phyloP scores from a whole-genome alignment of 1,284 basidiomycete species.

The Papiliotrema laurentii region DNA sequence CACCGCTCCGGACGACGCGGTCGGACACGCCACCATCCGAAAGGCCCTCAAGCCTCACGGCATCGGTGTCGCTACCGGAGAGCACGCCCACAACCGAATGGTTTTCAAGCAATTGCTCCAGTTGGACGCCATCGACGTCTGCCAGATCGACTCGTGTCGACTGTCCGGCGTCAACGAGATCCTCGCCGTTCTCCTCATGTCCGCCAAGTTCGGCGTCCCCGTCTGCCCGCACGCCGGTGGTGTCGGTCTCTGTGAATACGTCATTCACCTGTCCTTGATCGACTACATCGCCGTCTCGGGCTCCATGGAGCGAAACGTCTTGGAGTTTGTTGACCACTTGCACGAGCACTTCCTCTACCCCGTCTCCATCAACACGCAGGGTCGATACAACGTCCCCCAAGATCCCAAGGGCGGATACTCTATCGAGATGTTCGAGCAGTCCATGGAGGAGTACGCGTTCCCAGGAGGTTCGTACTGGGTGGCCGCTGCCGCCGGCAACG shows the following conservation, averaged over 20 bases:
- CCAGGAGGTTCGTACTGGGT: constrained; percentile 51
- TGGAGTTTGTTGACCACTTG: constrained; percentile 68
- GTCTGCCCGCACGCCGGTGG: constrained; percentile 95
- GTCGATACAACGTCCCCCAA: constrained; percentile 67
- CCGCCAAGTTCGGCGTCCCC: constrained; percentile 75
- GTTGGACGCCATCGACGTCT: constrained; percentile 90
- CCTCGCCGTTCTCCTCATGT: constrained; percentile 86
- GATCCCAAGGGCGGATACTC: constrained; percentile 50
- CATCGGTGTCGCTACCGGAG: constrained; percentile 92
- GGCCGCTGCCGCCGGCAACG: constrained; percentile 35
- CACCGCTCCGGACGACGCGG: constrained; percentile 80
- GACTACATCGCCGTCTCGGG: constrained; percentile 91
- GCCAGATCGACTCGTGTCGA: constrained; percentile 91
- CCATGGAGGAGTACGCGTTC: constrained; percentile 47
- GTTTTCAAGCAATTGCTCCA: constrained; percentile 96
- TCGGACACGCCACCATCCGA: constrained; percentile 55
- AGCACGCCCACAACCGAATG: constrained; percentile 94
- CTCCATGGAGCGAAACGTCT: constrained; percentile 86
- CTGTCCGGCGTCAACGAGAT: constrained; percentile 91
- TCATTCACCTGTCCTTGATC: constrained; percentile 59
- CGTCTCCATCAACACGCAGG: constrained; percentile 77
- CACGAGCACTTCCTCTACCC: constrained; percentile 90
- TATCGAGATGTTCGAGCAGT: constrained; percentile 49
- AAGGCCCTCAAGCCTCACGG: constrained; percentile 66
- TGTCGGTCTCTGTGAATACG: constrained; percentile 91